Base-by-base conservation (phyloP, 768 basidiomycete species). In the Suillus placidus region DNA sequence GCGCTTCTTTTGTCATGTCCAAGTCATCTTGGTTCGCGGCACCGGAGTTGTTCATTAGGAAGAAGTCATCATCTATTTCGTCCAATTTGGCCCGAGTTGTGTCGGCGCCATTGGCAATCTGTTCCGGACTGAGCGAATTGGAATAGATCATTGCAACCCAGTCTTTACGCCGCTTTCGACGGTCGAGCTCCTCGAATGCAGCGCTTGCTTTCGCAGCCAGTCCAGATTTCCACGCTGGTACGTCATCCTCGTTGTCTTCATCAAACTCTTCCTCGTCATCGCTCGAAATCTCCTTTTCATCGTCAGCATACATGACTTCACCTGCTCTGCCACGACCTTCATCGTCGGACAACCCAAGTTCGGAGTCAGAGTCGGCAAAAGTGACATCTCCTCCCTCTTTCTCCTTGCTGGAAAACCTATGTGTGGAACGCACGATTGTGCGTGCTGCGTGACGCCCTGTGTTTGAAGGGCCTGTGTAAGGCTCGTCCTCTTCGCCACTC, bases 111-210 rank as follows among this genome's bases (percentile, higher is more conserved):
- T 75, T 72, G 1, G 90, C 72, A 47, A 96, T 87, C 71, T 93
- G 83, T 63, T 85, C 83, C 0, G 94, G 90, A 4, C 89, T 85
- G 13, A 94, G 82, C 5, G 83, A 75, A 52, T 85, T 85, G 45
- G 83, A 82, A 76, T 98, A 98, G 61, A 98, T 93, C 55, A 97
- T 84, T 61, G 89, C 89, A 72, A 89, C 93, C 87, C 95, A 92
- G 73, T 97, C 88, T 70, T 85, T 87, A 66, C 83, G 82, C 43
- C 81, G 81, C 10, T 76, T 79, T 32, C 68, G 61, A 16, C 77
- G 71, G 0, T 74, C 70, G 2, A 80, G 76, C 9, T 81, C 79
- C 4, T 82, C 76, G 56, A 85, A 83, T 23, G 80, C 73, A 14
- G 80, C 79, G 12, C 80, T 79, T 64, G 88, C 88, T 60, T 79